Evolutionary conservation across 352 stramenopile species (phyloP).

Genomic region (Halophytophthora batemanensis): DNA sequence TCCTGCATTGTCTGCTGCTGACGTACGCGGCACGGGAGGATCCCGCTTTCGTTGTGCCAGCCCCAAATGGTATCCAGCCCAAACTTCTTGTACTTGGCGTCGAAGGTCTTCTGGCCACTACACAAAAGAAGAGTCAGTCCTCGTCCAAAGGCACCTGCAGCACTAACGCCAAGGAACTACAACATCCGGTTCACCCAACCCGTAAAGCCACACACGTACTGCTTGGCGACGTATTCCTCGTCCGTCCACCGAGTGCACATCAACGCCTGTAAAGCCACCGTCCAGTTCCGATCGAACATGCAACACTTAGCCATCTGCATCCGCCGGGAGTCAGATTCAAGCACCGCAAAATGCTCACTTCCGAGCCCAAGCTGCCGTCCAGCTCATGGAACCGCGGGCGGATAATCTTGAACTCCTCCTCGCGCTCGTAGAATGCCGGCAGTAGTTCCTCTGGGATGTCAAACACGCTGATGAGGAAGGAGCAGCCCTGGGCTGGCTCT

Average conservation of each 20-base stretch:
- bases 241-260: conserved; percentile 89
- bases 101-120: conserved; percentile 80
- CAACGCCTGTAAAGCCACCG: conserved; percentile 34
- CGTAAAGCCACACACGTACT: conserved; percentile 18
- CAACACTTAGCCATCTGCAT: not conserved
- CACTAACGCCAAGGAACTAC: no score
- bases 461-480: conserved; percentile 74
- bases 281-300: not conserved
- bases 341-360: conserved; percentile 13
- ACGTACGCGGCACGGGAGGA: conserved; percentile 81
- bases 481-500: conserved; percentile 49
- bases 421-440: conserved; percentile 72
- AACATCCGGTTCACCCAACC: no score
- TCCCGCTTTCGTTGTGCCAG: conserved; percentile 76
- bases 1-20: not conserved
- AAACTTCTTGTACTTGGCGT: conserved; percentile 81
- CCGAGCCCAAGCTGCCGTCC: conserved; percentile 27
- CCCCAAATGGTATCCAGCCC: conserved; percentile 91
- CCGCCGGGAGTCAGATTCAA: no score
- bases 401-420: conserved; percentile 89
- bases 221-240: conserved; percentile 71
- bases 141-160: no score
- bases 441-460: conserved; percentile 55
- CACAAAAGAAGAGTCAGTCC: not conserved
- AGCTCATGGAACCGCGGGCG: conserved; percentile 72